Evolutionary conservation across 257 asterid species (phyloP), one percentile per base, ranked within the genome.

Genomic region (Primulina tabacum): DNA sequence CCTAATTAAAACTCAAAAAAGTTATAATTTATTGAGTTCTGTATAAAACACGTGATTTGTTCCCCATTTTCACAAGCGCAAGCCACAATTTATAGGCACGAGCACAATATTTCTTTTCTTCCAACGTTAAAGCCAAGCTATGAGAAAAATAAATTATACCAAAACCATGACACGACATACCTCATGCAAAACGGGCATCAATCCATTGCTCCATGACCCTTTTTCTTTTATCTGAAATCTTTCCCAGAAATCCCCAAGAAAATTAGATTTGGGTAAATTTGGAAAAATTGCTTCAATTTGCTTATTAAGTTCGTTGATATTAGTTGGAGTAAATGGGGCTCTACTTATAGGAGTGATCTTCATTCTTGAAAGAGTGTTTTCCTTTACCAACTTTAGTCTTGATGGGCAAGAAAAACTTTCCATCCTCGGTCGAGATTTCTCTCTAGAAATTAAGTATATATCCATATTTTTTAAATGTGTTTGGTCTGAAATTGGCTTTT

Each of bases 161-260:
- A 73, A 37, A 66, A 62, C 26, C 32, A n/a, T 78, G 88, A 81
- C 89, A 80, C 43, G 52, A 50, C 74, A 62, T 80, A 71, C 82
- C 68, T 73, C 90, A 61, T 68, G 62, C 79, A 69, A 78, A 85
- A 83, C 87, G 80, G 88, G 87, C 81, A 75, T 60, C 76, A 71
- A 63, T 67, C 69, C 75, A 38, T 38, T 58, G 17, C 69, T 65
- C 73, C 71, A 60, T 73, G 78, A 76, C 85, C 74, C 78, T 66
- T 78, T 62, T 75, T 21, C 90, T 70, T 73, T 50, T 14, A 50
- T 70, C 72, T 50, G 8, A 56, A 76, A 78, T 67, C 86, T 71
- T 83, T 74, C 62, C 14, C 64, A 50, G 66, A 37, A 84, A 82
- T 78, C 69, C 65, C 73, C 21, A 55, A 40, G 50, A 56, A 68